These are phyloP conservation scores for Helotiales sp. DNA, from an alignment of 2,329 filamentous ascomycete species.

Conservation along the genomic window DNA sequence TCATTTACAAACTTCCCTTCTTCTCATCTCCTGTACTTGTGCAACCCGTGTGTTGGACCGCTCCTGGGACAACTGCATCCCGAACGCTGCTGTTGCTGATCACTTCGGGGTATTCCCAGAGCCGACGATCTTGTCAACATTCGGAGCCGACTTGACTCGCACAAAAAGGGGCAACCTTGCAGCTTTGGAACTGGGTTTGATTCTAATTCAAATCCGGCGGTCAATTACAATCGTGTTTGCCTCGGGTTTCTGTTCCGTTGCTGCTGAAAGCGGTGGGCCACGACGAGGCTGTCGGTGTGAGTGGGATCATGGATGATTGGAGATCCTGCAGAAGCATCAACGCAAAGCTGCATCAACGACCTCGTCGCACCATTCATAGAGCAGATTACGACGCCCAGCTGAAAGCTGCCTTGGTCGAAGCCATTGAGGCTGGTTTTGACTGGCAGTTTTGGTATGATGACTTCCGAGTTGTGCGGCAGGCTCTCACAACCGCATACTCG, in stretches of 20 bases:
- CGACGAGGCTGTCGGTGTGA: slow-evolving; percentile 15
- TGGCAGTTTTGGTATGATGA: background rate
- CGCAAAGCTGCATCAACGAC: slow-evolving; percentile 13
- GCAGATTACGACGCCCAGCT: background rate
- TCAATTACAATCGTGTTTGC: background rate
- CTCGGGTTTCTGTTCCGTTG: background rate
- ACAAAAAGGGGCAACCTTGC: slow-evolving; percentile 4
- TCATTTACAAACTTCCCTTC: background rate
- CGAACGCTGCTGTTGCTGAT: background rate
- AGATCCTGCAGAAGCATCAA: slow-evolving; percentile 16
- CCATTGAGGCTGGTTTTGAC: background rate
- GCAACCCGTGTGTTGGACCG: slow-evolving; percentile 1
- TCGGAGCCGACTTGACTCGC: slow-evolving; percentile 8
- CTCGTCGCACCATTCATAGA: slow-evolving; percentile 12
- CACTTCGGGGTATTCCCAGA: background rate
- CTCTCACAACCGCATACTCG: slow-evolving; percentile 3
- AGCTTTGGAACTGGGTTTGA: background rate
- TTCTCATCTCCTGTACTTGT: background rate
- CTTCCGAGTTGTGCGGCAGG: background rate
- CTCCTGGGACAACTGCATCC: background rate
- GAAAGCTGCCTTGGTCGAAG: slow-evolving; percentile 8
- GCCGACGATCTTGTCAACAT: slow-evolving; percentile 11
- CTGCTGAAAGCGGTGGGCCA: slow-evolving; percentile 8
- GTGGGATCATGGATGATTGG: slow-evolving; percentile 21
- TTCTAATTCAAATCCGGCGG: background rate